A percentile compares a stretch with the other conserved stretches of the same genome.
These are phyloP conservation scores for Penicillium cosmopolitanum DNA, from an alignment of 495 filamentous ascomycete species.

Conservation along the genomic window DNA sequence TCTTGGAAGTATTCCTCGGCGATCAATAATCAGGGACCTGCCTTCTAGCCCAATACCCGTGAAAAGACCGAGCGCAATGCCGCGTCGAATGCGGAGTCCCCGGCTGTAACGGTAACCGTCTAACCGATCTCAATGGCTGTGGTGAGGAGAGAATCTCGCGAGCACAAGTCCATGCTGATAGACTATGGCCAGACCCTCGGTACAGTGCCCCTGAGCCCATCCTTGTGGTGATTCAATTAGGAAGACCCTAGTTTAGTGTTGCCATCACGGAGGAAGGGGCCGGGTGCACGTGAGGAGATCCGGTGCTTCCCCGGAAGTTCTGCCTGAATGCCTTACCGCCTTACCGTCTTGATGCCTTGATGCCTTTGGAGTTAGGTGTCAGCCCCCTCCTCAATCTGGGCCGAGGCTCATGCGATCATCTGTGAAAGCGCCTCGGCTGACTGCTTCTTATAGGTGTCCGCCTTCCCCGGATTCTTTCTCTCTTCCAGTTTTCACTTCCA, in stretches of 20 bases:
- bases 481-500: constrained; percentile 17
- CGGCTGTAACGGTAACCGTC: constrained; percentile 17
- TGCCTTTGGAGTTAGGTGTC: constrained; percentile 12
- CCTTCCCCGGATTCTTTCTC: constrained; percentile 28
- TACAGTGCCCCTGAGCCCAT: constrained; percentile 17
- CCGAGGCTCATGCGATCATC: constrained; percentile 22
- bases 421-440: constrained; percentile 22
- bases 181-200: background rate
- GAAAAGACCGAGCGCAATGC: constrained; percentile 10
- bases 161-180: background rate
- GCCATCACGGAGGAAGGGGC: background rate
- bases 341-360: constrained; percentile 9
- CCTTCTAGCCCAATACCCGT: constrained; percentile 16
- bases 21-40: constrained; percentile 9
- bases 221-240: background rate
- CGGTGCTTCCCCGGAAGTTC: background rate
- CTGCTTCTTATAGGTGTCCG: constrained; percentile 24
- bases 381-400: constrained; percentile 9
- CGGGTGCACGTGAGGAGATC: constrained; percentile 21
- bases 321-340: background rate
- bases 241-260: background rate
- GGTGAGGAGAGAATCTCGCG: constrained; percentile 5
- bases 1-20: background rate
- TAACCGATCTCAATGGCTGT: constrained; percentile 10
- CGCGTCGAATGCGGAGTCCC: constrained; percentile 11